These are phyloP conservation scores for Phytophthora constricta DNA, from an alignment of 352 stramenopile genomes.

Conservation along the genomic window DNA sequence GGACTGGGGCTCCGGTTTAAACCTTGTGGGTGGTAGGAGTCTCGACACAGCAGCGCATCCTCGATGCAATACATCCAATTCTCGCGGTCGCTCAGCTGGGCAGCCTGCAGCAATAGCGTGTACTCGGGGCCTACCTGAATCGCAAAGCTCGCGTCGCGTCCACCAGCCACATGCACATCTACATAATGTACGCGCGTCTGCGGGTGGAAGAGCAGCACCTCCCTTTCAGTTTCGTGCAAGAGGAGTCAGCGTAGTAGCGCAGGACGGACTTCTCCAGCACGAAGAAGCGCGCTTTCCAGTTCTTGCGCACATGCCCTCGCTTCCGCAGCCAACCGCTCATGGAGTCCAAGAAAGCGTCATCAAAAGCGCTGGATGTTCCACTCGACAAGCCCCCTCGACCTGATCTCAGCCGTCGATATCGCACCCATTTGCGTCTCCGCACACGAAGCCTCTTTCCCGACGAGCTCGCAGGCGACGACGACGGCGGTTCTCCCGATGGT, in stretches of 20 bases:
- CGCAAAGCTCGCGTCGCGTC: conserved; percentile 64
- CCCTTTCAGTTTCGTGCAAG: conserved; percentile 65
- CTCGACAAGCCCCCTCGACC: conserved; percentile 3
- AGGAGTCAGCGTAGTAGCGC: conserved; percentile 69
- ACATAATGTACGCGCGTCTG: conserved; percentile 72
- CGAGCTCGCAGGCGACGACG: conserved; percentile 28
- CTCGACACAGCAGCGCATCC: conserved; percentile 72
- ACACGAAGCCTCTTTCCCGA: conserved; percentile 56
- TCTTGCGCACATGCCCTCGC: conserved; percentile 74
- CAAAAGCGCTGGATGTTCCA: conserved; percentile 49
- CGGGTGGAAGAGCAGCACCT: conserved; percentile 82
- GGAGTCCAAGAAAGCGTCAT: conserved; percentile 73
- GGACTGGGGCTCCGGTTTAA: conserved; percentile 23
- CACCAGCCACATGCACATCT: conserved; percentile 61
- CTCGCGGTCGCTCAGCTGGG: conserved; percentile 63
- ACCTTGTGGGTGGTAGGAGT: conserved; percentile 64
- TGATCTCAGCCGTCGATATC: conserved; percentile 52
- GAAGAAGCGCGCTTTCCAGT: conserved; percentile 83
- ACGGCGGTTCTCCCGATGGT: conserved; percentile 18
- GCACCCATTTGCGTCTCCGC: conserved; percentile 72
- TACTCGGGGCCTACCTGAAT: conserved; percentile 70
- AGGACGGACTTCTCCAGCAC: conserved; percentile 73
- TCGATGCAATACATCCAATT: conserved; percentile 87
- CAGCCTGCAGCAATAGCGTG: conserved; percentile 64
- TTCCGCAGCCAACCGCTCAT: conserved; percentile 79